These are phyloP conservation scores for Echites panduratus DNA, from an alignment of 257 asterid genomes.

Conservation along the genomic window DNA sequence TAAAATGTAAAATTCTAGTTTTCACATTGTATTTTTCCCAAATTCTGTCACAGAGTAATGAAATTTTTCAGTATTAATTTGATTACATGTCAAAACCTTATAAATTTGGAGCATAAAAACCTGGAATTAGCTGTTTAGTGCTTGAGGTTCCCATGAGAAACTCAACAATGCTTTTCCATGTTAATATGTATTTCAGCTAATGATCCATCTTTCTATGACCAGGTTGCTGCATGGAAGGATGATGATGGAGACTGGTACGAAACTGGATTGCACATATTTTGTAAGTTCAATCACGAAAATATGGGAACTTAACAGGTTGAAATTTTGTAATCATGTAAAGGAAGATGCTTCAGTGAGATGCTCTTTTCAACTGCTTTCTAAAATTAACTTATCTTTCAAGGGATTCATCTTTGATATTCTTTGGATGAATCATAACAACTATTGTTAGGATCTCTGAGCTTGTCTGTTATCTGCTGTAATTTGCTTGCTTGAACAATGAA, in stretches of 20 bases:
- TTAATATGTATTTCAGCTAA: slow-evolving; percentile 15
- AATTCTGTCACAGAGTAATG: neutral
- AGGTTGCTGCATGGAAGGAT: slow-evolving; percentile 99
- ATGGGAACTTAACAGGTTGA: neutral
- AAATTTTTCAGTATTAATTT: neutral
- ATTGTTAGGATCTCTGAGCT: neutral
- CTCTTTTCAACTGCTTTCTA: neutral
- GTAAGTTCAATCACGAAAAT: slow-evolving; percentile 43
- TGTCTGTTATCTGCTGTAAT: neutral
- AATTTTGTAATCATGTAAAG: neutral
- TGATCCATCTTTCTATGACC: slow-evolving; percentile 12
- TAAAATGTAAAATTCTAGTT: neutral
- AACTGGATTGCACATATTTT: slow-evolving; percentile 92
- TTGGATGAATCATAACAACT: neutral
- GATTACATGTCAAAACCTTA: neutral
- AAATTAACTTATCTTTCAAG: neutral
- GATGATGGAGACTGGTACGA: slow-evolving; percentile 97
- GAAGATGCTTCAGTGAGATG: slow-evolving; percentile 8
- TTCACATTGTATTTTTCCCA: neutral
- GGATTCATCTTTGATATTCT: neutral
- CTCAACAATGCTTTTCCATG: neutral
- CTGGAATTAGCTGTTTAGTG: neutral
- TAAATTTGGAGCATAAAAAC: neutral
- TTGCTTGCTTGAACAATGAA: neutral
- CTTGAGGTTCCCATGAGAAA: neutral